Evolutionary conservation across 2,329 filamentous ascomycete species (phyloP), one percentile per base, ranked within the genome.

Genomic region (Nemania sp.): DNA sequence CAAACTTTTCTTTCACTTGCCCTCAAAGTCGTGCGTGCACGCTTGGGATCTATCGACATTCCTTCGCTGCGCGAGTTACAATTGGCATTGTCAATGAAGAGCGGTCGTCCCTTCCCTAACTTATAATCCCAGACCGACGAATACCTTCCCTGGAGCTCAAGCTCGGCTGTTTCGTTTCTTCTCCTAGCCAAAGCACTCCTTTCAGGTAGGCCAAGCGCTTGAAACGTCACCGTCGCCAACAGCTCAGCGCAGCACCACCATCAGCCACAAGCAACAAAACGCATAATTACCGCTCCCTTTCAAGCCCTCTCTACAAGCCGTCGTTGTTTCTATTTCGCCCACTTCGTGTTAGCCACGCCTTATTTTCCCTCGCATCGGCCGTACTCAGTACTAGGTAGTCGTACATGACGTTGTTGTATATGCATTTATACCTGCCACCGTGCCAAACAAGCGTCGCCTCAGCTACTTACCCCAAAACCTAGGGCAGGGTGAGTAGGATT

Each of bases 241-340:
- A n/a, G n/a, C n/a, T n/a, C n/a, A n/a, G n/a, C n/a, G n/a, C n/a
- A n/a, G n/a, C n/a, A n/a, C n/a, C n/a, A n/a, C n/a, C n/a, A n/a
- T n/a, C n/a, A n/a, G 22, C 47, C 30, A 31, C 20, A 46, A n/a
- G n/a, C n/a, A n/a, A n/a, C n/a, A n/a, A n/a, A n/a, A n/a, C n/a
- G n/a, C n/a, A n/a, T n/a, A n/a, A n/a, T n/a, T 62, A 51, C 51
- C 57, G 44, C 46, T 55, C 53, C 54, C 59, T 59, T 49, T 52
- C 39, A 48, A 55, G 33, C 19, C 36, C 40, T 42, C 50, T 46
- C 54, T 30, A 11, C 45, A n/a, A 24, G 6, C 37, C 22, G 20
- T 23, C n/a, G 20, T 33, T 37, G 20, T 37, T 46, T 43, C 41
- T 31, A 53, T 42, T 42, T 49, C 15, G 14, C n/a, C n/a, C n/a